Base-by-base conservation (phyloP, 116 monocot genomes). In the Phalaenopsis hybrid region DNA sequence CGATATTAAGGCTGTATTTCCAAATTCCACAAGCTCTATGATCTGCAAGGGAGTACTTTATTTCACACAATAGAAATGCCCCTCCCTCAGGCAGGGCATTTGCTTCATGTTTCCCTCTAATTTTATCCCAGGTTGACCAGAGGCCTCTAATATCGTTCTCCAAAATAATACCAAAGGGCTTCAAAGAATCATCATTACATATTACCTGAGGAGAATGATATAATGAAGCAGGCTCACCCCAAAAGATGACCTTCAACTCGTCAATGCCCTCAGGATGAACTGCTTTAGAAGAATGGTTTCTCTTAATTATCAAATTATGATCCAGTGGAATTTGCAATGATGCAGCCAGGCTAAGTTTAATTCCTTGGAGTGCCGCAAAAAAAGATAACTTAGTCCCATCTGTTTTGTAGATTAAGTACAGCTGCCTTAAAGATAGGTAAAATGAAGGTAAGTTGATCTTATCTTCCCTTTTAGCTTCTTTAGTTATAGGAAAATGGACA, bases 41-140 rank as follows among this genome's bases (percentile, higher is more conserved):
- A 83, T 83, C 81, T 43, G 78, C 28, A 34, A 86, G 74, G 57
- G 73, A 80, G 28, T 69, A 83, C 80, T 86, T 82, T 11, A 86
- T 15, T 72, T 90, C 87, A 86, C 72, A 92, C 79, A 96, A 85
- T 74, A 88, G 17, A 84, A 92, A 96, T 57, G 96, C 90, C 12
- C 80, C 43, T 18, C 82, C 78, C 9, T 48, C 81, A 65, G 76
- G 76, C 44, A 46, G 33, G 34, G 49, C 25, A 83, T 82, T 77
- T 44, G 83, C 85, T 74, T 85, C 80, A 75, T 83, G 82, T 68
- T 79, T 80, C 34, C 79, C 33, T 45, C 81, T 72, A 80, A 88
- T 63, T 79, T 45, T 81, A 50, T 57, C 82, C 96, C 92, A 92
- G 45, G 83, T 79, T 82, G 81, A 85, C 87, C 78, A 81, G 70